Percentiles rank a stretch among this genome's conserved stretches.
Conservation (phyloP, 208 protist genomes). For the Phytomonas francai region DNA sequence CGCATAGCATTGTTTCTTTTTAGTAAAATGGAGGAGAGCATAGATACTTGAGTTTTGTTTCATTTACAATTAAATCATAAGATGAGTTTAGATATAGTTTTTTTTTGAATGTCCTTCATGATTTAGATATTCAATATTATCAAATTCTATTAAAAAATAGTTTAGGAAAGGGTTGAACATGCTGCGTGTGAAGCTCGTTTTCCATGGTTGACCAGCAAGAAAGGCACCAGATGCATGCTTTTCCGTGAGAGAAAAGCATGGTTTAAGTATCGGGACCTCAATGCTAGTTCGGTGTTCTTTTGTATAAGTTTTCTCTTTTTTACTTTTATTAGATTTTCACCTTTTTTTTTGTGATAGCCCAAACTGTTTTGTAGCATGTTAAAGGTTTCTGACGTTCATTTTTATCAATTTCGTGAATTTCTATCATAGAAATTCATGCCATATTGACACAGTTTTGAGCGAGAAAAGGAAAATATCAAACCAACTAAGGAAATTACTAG, state of each 20-base stretch:
- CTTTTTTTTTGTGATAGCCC: neutral
- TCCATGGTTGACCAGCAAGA: neutral
- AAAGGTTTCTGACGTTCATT: neutral
- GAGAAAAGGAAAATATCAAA: neutral
- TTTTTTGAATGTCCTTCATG: neutral
- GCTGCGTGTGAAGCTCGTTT: neutral
- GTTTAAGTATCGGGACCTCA: neutral
- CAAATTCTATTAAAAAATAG: neutral
- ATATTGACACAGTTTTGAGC: neutral
- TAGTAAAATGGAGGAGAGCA: neutral
- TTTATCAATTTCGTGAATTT: neutral
- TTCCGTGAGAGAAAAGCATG: neutral
- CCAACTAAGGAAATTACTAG: neutral
- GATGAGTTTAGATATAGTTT: neutral
- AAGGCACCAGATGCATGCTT: neutral
- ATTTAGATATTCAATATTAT: neutral
- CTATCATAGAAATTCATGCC: neutral
- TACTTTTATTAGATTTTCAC: neutral
- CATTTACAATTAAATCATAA: neutral
- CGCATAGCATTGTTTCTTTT: neutral
- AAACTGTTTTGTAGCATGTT: neutral
- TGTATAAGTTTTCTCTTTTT: conserved; percentile 1
- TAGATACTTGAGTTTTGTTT: neutral
- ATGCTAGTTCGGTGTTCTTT: neutral
- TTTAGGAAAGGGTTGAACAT: neutral